These are phyloP conservation scores for Colletotrichum sp. DNA, from an alignment of 2,329 filamentous ascomycete genomes.

Conservation along the genomic window DNA sequence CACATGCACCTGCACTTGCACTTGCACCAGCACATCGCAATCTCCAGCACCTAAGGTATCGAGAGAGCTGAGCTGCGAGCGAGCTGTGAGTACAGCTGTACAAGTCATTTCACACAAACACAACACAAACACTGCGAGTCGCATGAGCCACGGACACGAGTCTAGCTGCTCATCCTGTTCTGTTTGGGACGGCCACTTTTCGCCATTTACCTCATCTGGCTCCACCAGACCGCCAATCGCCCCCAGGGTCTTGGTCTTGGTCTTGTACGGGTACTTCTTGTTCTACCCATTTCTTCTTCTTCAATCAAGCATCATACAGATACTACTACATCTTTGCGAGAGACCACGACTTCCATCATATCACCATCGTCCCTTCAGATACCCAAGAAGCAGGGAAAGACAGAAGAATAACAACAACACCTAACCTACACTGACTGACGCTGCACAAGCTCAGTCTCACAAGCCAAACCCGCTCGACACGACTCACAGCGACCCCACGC, in stretches of 20 bases:
- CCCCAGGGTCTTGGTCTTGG: not conserved
- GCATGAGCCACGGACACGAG: not conserved
- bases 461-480: not conserved
- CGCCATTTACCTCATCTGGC: conserved; percentile 20
- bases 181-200: conserved; percentile 8
- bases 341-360: not conserved
- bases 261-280: not conserved
- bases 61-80: not conserved
- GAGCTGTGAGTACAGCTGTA: not conserved
- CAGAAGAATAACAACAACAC: not conserved
- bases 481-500: not conserved
- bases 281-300: not conserved
- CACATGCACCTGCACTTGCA: not conserved
- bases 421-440: not conserved
- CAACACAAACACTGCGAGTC: not conserved
- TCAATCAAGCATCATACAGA: not conserved
- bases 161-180: not conserved
- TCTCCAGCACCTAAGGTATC: not conserved
- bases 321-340: not conserved
- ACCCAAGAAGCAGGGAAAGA: not conserved
- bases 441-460: not conserved
- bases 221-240: conserved; percentile 16
- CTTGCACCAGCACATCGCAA: not conserved
- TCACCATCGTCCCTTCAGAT: not conserved
- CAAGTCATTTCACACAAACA: not conserved